Percentiles rank a stretch among this genome's conserved stretches.
Evolutionary conservation across 2,329 filamentous ascomycete genomes (phyloP).

Genomic region (Trichoderma sp.): DNA sequence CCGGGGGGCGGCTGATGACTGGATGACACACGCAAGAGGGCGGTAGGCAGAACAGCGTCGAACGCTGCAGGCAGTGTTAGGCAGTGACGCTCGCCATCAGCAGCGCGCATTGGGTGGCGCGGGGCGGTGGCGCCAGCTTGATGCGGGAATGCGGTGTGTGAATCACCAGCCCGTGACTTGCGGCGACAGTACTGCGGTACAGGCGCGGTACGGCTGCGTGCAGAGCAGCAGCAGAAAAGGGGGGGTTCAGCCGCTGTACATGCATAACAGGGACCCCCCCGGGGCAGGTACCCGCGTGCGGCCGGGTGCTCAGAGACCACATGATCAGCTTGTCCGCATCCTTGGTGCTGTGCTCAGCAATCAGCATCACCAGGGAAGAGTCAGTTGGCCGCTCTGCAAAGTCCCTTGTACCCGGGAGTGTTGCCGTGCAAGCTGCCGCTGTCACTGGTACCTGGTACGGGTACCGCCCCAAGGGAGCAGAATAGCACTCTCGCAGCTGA

Average conservation of each 20-base stretch:
- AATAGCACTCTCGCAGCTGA: background rate
- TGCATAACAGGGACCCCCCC: background rate
- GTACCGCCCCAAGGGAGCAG: background rate
- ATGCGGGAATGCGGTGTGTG: slow-evolving; percentile 21
- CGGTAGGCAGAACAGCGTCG: slow-evolving; percentile 27
- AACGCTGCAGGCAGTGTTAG: slow-evolving; percentile 27
- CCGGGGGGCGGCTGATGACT: slow-evolving; percentile 31
- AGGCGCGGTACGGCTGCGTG: background rate
- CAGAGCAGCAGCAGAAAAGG: background rate
- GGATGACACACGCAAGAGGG: slow-evolving; percentile 32
- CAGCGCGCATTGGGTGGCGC: slow-evolving; percentile 14
- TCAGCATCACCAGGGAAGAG: slow-evolving; percentile 7
- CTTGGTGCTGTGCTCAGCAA: background rate
- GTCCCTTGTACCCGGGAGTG: background rate
- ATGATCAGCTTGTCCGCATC: slow-evolving; percentile 20
- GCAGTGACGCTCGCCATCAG: slow-evolving; percentile 28
- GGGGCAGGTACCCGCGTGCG: background rate
- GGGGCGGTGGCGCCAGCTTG: slow-evolving; percentile 18
- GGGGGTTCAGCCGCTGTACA: background rate
- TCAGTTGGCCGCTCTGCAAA: background rate
- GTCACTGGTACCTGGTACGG: background rate
- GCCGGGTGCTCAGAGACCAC: slow-evolving; percentile 1
- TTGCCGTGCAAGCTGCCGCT: background rate
- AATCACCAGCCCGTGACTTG: background rate
- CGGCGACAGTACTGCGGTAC: background rate